These are phyloP conservation scores for Saccharomycopsis malanga DNA, from an alignment of 805 yeast genomes.

Conservation along the genomic window DNA sequence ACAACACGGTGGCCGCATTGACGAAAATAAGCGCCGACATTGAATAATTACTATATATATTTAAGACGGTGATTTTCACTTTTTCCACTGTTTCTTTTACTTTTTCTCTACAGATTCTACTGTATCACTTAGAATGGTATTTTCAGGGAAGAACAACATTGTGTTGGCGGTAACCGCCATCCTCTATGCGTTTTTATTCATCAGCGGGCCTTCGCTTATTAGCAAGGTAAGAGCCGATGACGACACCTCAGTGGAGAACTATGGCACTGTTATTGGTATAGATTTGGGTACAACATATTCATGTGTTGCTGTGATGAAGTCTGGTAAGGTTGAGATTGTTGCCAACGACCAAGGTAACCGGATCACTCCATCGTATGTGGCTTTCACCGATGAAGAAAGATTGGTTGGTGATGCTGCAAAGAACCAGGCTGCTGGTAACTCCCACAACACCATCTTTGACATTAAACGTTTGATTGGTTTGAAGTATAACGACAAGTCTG, in stretches of 20 bases:
- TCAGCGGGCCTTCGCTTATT: conserved; percentile 15
- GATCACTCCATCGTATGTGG: conserved; percentile 93
- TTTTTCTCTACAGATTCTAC: too few species aligned
- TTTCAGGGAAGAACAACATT: conserved; percentile 9
- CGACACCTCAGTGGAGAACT: conserved; percentile 32
- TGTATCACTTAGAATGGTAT: background rate
- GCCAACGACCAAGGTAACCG: conserved; percentile 98
- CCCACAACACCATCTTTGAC: conserved; percentile 80
- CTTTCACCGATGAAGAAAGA: conserved; percentile 87
- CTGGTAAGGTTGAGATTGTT: conserved; percentile 83
- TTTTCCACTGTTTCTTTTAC: too few species aligned
- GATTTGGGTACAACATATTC: conserved; percentile 98
- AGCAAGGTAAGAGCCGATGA: conserved; percentile 21
- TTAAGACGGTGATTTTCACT: too few species aligned
- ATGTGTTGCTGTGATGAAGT: conserved; percentile 85
- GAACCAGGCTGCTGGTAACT: conserved; percentile 90
- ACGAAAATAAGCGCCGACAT: too few species aligned
- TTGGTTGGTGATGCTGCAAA: conserved; percentile 95
- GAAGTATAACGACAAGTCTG: conserved; percentile 68
- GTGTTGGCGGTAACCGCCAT: conserved; percentile 19
- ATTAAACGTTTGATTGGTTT: conserved; percentile 88
- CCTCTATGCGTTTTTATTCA: conserved; percentile 18
- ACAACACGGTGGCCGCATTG: too few species aligned
- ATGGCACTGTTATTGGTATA: conserved; percentile 78
- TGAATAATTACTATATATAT: too few species aligned